phyloP scores from a whole-genome alignment of 2,329 filamentous ascomycete species.

The Plenodomus biglobosus region DNA sequence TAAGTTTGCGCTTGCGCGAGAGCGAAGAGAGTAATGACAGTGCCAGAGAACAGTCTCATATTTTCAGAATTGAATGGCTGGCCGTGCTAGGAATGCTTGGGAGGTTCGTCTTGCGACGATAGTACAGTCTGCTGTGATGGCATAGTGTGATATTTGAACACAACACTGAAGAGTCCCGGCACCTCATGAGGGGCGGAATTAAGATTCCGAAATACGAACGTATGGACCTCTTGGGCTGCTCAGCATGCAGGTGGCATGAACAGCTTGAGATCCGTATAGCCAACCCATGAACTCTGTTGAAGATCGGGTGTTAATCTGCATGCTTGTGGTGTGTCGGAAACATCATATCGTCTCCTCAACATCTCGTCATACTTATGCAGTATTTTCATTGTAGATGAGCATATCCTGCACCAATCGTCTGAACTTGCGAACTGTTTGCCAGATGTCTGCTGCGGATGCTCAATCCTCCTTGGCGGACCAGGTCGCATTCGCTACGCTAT shows the following conservation, averaged over 20 bases:
- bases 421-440: neutral
- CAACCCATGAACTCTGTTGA: neutral
- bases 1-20: slow-evolving; percentile 17
- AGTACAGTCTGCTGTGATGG: too few species aligned
- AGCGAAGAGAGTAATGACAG: slow-evolving; percentile 11
- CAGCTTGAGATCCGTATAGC: neutral
- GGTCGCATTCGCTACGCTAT: slow-evolving; percentile 12
- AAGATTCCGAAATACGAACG: neutral
- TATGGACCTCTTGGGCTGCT: neutral
- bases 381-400: neutral
- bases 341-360: neutral
- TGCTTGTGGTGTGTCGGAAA: neutral
- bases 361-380: neutral
- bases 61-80: too few species aligned
- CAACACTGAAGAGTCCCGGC: too few species aligned
- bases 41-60: slow-evolving; percentile 19
- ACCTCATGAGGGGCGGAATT: too few species aligned
- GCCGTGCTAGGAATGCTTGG: too few species aligned
- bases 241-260: neutral
- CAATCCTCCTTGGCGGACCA: slow-evolving; percentile 12
- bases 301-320: neutral
- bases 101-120: too few species aligned
- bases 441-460: neutral
- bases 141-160: too few species aligned
- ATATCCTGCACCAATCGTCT: neutral